Base-by-base conservation (phyloP, 2,329 filamentous ascomycete species). In the Colletotrichum coccodes region DNA sequence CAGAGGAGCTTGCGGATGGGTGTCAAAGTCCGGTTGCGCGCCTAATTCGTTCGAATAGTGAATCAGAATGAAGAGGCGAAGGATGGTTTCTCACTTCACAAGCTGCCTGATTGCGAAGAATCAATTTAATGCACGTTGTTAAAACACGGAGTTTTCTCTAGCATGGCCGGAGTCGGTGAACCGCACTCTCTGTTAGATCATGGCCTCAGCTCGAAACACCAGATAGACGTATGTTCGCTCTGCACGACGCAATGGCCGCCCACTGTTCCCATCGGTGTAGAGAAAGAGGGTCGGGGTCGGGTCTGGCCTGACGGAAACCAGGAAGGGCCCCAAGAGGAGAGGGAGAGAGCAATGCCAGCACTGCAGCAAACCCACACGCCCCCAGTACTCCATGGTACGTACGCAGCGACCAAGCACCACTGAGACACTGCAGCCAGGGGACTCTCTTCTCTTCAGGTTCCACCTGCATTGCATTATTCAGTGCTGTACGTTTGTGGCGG, bases 181-280 rank as follows among this genome's bases (percentile, higher is more conserved):
- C 47, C 59, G 38, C 28, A 21, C 42, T 47, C 56, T 64, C 40
- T 64, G 60, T 64, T 54, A 54, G 65, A 60, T 68, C 61, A 64
- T 66, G 61, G 61, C 66, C 50, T 65, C 66, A 68, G 66, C 49
- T 60, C 66, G 66, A 68, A 68, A 68, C 66, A 68, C 54, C 61
- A 68, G 47, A 68, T 56, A 68, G 61, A 68, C 61, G 54, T 56
- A 68, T 32, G 66, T 68, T 56, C 40, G 40, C 47, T 40, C 54
- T 65, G 61, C 66, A 66, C 61, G 60, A 65, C 61, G 61, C 61
- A 65, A 68, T 60, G 65, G 65, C 47, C 60, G 64, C 64, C 53
- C 58, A 16, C 44, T 59, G 60, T 52, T 63, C 44, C 64, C 34
- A 40, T 60, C 54, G 46, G 65, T 68, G 52, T 68, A 56, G 60